A percentile compares a stretch with the other conserved stretches of the same genome.
These are phyloP conservation scores for Hanseniaspora lindneri DNA, from an alignment of 805 yeast species.

Conservation along the genomic window DNA sequence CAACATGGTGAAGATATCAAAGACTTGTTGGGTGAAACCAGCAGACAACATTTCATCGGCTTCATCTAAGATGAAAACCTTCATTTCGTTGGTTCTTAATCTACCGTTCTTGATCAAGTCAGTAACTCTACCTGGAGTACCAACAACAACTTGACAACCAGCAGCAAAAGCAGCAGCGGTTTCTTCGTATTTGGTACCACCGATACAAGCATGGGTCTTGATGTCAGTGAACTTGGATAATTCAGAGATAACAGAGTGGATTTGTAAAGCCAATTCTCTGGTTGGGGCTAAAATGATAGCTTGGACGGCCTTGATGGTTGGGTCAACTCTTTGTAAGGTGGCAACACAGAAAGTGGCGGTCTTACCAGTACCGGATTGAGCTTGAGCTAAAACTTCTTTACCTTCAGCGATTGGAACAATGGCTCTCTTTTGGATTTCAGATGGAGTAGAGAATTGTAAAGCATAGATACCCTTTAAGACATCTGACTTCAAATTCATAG, in stretches of 20 bases:
- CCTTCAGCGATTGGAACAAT: slow-evolving; percentile 89
- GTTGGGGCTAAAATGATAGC: slow-evolving; percentile 94
- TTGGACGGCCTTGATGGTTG: slow-evolving; percentile 62
- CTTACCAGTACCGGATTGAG: slow-evolving; percentile 98
- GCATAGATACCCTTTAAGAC: slow-evolving; percentile 58
- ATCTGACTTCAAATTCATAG: slow-evolving; percentile 59
- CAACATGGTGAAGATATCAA: slow-evolving; percentile 73
- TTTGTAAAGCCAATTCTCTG: slow-evolving; percentile 93
- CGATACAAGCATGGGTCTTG: slow-evolving; percentile 91
- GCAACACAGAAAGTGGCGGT: slow-evolving; percentile 94
- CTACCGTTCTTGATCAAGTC: slow-evolving; percentile 89
- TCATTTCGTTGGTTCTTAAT: slow-evolving; percentile 69
- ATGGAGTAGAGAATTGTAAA: slow-evolving; percentile 91
- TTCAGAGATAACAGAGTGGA: slow-evolving; percentile 82
- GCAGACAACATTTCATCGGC: slow-evolving; percentile 86
- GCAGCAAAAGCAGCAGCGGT: slow-evolving; percentile 73
- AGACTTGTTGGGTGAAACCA: slow-evolving; percentile 92
- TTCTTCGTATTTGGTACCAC: slow-evolving; percentile 84
- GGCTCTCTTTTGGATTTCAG: slow-evolving; percentile 96
- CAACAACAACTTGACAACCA: slow-evolving; percentile 89
- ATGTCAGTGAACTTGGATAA: slow-evolving; percentile 85
- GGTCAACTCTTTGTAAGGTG: slow-evolving; percentile 63
- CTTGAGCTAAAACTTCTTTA: slow-evolving; percentile 94
- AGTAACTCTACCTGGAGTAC: slow-evolving; percentile 95
- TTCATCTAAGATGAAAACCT: slow-evolving; percentile 93